Conservation (phyloP, 2,329 filamentous ascomycete genomes). For the Helminthosporium solani region DNA sequence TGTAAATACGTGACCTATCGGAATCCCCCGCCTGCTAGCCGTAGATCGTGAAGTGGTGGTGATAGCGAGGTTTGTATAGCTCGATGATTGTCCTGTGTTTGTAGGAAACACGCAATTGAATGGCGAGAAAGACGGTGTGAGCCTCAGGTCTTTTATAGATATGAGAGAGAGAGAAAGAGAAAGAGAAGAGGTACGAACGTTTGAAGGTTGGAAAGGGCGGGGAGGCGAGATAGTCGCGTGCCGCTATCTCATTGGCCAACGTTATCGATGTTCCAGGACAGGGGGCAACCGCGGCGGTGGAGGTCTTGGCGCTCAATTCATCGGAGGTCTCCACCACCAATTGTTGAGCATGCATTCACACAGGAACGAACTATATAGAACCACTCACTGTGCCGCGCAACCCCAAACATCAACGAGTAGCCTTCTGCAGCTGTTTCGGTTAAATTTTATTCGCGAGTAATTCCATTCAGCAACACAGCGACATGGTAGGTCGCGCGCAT, state of each 20-base stretch:
- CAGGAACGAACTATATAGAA: background rate
- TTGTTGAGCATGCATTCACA: background rate
- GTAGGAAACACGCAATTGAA: background rate
- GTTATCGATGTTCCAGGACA: constrained; percentile 28
- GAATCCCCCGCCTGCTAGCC: constrained; percentile 7
- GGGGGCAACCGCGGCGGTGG: constrained; percentile 24
- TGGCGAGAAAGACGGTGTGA: background rate
- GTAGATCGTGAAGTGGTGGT: constrained; percentile 11
- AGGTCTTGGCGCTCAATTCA: constrained; percentile 14
- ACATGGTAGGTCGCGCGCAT: constrained; percentile 23
- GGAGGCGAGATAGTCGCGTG: constrained; percentile 12
- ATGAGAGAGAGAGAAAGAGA: constrained; percentile 5
- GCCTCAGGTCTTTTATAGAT: background rate
- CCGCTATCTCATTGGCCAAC: constrained; percentile 16
- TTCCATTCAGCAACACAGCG: background rate
- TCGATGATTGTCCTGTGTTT: background rate
- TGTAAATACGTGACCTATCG: constrained; percentile 7
- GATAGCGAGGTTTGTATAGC: constrained; percentile 3
- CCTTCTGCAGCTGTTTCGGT: background rate
- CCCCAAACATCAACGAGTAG: background rate
- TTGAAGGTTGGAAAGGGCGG: background rate
- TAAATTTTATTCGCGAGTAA: too few relatives aligned
- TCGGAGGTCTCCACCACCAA: constrained; percentile 19
- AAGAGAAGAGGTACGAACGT: too few relatives aligned
- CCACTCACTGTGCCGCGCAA: background rate